These are phyloP conservation scores for Pelargonium exstipulatum DNA, from an alignment of 441 rosid species.

Conservation along the genomic window DNA sequence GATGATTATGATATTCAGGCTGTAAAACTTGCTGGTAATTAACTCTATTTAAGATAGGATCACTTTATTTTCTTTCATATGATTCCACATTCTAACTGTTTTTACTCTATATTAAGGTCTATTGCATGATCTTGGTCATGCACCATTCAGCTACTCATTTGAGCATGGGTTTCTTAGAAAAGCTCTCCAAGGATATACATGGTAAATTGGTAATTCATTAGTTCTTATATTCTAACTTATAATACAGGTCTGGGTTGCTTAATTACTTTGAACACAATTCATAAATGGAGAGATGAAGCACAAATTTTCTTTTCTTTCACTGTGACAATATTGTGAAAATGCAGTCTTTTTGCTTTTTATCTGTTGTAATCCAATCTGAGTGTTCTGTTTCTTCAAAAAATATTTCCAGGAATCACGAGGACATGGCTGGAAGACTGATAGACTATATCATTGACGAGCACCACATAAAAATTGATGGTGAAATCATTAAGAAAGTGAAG, in stretches of 20 bases:
- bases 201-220: conserved; percentile 44
- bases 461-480: conserved; percentile 66
- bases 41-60: conserved; percentile 5
- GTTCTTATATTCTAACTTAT: conserved; percentile 1
- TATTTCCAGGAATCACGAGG: conserved; percentile 72
- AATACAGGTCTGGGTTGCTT: background rate
- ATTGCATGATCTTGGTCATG: conserved; percentile 84
- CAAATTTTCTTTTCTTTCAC: background rate
- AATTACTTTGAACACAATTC: background rate
- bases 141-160: conserved; percentile 70
- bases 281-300: background rate
- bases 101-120: conserved; percentile 37
- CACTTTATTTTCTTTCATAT: background rate
- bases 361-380: background rate
- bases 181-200: conserved; percentile 31
- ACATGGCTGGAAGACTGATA: conserved; percentile 65
- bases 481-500: conserved; percentile 69
- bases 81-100: conserved; percentile 6
- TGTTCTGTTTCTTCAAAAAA: conserved; percentile 3
- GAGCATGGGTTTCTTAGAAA: conserved; percentile 55
- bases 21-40: conserved; percentile 67
- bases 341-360: background rate
- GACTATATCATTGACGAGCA: conserved; percentile 78
- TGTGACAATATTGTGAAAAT: background rate
- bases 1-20: conserved; percentile 40